These are phyloP conservation scores for Candida silvatica DNA, from an alignment of 805 yeast genomes.

Conservation along the genomic window DNA sequence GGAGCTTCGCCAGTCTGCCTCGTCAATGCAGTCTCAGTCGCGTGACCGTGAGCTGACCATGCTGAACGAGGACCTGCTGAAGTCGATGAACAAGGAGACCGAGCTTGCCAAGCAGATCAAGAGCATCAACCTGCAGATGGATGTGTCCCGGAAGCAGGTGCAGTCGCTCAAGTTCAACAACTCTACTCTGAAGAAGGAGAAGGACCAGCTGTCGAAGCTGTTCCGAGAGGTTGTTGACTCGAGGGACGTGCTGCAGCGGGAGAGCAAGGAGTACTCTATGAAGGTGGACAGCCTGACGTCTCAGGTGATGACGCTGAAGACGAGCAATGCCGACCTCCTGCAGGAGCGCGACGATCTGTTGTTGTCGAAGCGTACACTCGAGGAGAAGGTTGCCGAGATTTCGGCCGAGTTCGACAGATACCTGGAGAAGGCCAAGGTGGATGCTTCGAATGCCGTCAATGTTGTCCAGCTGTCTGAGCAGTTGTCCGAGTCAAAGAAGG, in stretches of 20 bases:
- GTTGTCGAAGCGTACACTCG: constrained; percentile 38
- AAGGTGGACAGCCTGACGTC: constrained; percentile 35
- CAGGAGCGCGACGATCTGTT: constrained; percentile 55
- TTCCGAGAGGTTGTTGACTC: constrained; percentile 33
- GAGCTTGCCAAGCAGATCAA: constrained; percentile 56
- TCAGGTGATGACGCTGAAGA: constrained; percentile 50
- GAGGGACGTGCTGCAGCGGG: constrained; percentile 31
- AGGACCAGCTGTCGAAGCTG: constrained; percentile 31
- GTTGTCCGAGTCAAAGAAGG: constrained; percentile 25
- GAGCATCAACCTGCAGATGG: constrained; percentile 50
- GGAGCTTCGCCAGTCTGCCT: constrained; percentile 24
- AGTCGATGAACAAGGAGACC: constrained; percentile 56
- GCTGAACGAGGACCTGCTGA: constrained; percentile 43
- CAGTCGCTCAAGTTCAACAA: constrained; percentile 31
- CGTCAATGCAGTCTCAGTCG: constrained; percentile 19
- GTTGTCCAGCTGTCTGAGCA: constrained; percentile 25
- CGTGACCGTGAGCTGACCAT: constrained; percentile 44
- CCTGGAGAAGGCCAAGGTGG: constrained; percentile 21
- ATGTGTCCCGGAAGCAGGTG: constrained; percentile 38
- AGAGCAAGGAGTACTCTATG: constrained; percentile 37
- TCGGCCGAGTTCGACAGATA: constrained; percentile 31
- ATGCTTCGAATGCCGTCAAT: constrained; percentile 22
- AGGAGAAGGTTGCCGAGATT: constrained; percentile 33
- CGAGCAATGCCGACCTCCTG: constrained; percentile 51
- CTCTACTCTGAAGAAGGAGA: constrained; percentile 31